A percentile compares a stretch with the other conserved stretches of the same genome.
phyloP scores from a whole-genome alignment of 805 yeast species.

The Geotrichum ghanense region DNA sequence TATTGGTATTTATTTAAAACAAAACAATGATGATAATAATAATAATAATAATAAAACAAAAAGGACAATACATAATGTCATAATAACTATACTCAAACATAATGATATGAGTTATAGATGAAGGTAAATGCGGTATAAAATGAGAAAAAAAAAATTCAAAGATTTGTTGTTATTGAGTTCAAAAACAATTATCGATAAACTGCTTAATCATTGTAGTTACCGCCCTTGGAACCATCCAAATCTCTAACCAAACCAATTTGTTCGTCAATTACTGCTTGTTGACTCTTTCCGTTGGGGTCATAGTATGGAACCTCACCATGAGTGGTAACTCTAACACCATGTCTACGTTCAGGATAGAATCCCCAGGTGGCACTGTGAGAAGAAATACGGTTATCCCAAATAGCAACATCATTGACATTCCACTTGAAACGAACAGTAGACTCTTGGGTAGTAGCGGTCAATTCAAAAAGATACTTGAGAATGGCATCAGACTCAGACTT shows the following conservation, averaged over 20 bases:
- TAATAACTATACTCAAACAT: too few relatives aligned
- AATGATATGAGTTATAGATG: too few relatives aligned
- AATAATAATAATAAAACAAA: too few relatives aligned
- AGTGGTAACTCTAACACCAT: conserved; percentile 63
- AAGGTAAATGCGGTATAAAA: too few relatives aligned
- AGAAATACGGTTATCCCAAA: conserved; percentile 70
- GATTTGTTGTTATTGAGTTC: too few relatives aligned
- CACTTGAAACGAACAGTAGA: conserved; percentile 60
- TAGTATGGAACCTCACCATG: conserved; percentile 55
- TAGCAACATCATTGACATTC: conserved; percentile 56
- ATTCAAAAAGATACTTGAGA: conserved; percentile 41
- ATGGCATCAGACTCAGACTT: conserved; percentile 53
- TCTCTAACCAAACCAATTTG: conserved; percentile 17
- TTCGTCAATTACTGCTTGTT: conserved; percentile 17
- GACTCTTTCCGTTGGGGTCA: conserved; percentile 17
- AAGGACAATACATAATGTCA: too few relatives aligned
- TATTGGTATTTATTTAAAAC: too few relatives aligned
- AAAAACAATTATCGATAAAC: too few relatives aligned
- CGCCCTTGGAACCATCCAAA: conserved; percentile 22
- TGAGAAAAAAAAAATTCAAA: too few relatives aligned
- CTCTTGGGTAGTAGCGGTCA: conserved; percentile 43
- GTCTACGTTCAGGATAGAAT: conserved; percentile 61
- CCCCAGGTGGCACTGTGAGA: conserved; percentile 60
- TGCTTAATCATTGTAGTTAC: conserved; percentile 25
- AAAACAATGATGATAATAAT: too few relatives aligned